Evolutionary conservation across 192 early-diverging fungal species (phyloP).

Genomic region (Obelidium mucronatum): DNA sequence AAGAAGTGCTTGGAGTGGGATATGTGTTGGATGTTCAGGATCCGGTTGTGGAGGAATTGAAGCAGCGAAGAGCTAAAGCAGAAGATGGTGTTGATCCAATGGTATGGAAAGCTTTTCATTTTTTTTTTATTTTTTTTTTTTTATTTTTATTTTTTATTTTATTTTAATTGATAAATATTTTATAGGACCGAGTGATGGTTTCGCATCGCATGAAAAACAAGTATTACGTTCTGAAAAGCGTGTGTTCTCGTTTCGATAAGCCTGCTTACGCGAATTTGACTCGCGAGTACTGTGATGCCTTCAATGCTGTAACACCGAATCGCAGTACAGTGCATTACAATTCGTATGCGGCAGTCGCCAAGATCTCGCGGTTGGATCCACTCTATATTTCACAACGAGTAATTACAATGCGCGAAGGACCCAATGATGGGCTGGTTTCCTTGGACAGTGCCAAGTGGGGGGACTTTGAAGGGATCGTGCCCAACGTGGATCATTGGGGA

Average conservation of each 20-base stretch:
- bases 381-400: constrained; percentile 82
- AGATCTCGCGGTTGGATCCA: constrained; percentile 72
- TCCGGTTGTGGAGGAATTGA: constrained; percentile 37
- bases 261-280: constrained; percentile 94
- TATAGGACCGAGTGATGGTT: background rate
- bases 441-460: constrained; percentile 88
- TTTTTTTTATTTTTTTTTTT: background rate
- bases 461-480: constrained; percentile 78
- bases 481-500: constrained; percentile 88
- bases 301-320: constrained; percentile 89
- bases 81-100: background rate
- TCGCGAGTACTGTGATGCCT: constrained; percentile 82
- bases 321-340: constrained; percentile 76
- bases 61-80: constrained; percentile 15
- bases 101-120: background rate
- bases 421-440: constrained; percentile 93
- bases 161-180: no score
- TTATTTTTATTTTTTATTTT: no score
- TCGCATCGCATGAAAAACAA: constrained; percentile 9
- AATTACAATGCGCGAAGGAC: constrained; percentile 79
- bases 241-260: constrained; percentile 73
- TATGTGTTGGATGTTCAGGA: constrained; percentile 51
- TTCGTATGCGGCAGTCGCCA: constrained; percentile 64
- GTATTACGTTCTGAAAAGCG: constrained; percentile 59
- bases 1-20: constrained; percentile 85